Base-by-base conservation (phyloP, 345 rosid genomes). In the Durio zibethinus region DNA sequence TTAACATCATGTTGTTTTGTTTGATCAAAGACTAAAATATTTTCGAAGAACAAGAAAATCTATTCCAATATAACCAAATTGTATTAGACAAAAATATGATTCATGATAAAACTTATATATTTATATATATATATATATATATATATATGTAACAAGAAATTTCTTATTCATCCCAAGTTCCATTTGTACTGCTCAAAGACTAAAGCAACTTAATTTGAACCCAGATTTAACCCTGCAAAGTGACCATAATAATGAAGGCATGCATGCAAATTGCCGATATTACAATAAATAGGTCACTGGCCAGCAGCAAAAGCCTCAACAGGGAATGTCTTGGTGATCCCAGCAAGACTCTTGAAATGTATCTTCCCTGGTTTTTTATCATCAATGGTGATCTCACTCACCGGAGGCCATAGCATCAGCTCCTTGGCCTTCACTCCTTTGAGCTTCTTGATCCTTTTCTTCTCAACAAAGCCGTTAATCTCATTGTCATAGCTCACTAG, bases 391-490 rank as follows among this genome's bases (percentile, higher is more conserved):
- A 89, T 89, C 31, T 89, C 91, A 23, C 77, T 72, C 18, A 90
- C 85, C 0, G 86, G 79, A 8, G 89, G 78, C 92, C 92, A 89
- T 7, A 89, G 57, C 78, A 87, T 78, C 57, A 90, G 82, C 81
- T 90, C 94, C 81, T 90, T 86, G 42, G 91, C 84, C 91, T 90
- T 89, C 16, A 90, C 93, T 45, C 90, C 93, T 77, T 84, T 86
- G 42, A 88, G 88, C 77, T 85, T 85, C 85, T 83, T 85, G 82
- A 86, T 85, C 78, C 76, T 59, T 61, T 82, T 85, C 82, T 82
- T 83, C 45, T 59, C 77, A 0, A 88, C 80, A 33, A 29, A 80
- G 47, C 87, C 89, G 2, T 82, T 84, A 47, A 89, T 84, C 38
- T 78, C 83, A 3, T 60, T 52, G 69, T 83, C 85, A 7, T 87